Conservation (phyloP, 2,329 filamentous ascomycete species). For the Ophiostoma pallidulum region DNA sequence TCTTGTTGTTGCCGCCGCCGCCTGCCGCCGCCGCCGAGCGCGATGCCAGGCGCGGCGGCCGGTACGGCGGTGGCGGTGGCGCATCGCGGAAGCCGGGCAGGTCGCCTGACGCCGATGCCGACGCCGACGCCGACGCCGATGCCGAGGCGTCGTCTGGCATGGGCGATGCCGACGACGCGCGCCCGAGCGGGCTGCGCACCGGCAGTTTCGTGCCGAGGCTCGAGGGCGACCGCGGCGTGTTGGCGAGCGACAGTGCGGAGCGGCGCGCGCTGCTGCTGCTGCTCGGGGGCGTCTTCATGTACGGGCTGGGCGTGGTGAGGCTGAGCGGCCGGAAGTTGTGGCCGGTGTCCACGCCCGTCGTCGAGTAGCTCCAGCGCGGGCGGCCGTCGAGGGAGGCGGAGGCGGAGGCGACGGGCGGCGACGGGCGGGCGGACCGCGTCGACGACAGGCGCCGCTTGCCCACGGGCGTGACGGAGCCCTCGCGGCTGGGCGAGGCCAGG, state of each 20-base stretch:
- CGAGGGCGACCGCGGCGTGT: constrained; percentile 23
- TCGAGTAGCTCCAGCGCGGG: constrained; percentile 64
- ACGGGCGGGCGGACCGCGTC: neutral
- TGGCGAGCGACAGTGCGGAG: constrained; percentile 34
- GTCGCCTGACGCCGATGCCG: no score
- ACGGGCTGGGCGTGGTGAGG: constrained; percentile 50
- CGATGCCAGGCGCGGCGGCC: constrained; percentile 35
- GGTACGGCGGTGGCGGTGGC: constrained; percentile 31
- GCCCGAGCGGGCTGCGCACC: constrained; percentile 38
- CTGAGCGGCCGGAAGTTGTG: constrained; percentile 58
- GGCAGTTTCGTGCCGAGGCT: constrained; percentile 36
- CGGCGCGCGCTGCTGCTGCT: constrained; percentile 30
- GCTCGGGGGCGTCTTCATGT: constrained; percentile 38
- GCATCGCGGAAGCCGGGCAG: constrained; percentile 41
- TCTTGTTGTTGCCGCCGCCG: no score
- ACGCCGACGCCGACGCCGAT: no score
- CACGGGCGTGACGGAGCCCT: constrained; percentile 42
- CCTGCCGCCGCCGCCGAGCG: constrained; percentile 37
- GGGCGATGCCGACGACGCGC: constrained; percentile 40
- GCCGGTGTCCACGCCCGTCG: constrained; percentile 56
- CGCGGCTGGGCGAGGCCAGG: constrained; percentile 26
- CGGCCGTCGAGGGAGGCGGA: constrained; percentile 39
- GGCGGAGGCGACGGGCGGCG: constrained; percentile 10
- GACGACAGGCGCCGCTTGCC: constrained; percentile 27
- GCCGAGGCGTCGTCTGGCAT: constrained; percentile 36